phyloP scores from a whole-genome alignment of 163 green algal species.

The Chlamydomonas reinhardtii region DNA sequence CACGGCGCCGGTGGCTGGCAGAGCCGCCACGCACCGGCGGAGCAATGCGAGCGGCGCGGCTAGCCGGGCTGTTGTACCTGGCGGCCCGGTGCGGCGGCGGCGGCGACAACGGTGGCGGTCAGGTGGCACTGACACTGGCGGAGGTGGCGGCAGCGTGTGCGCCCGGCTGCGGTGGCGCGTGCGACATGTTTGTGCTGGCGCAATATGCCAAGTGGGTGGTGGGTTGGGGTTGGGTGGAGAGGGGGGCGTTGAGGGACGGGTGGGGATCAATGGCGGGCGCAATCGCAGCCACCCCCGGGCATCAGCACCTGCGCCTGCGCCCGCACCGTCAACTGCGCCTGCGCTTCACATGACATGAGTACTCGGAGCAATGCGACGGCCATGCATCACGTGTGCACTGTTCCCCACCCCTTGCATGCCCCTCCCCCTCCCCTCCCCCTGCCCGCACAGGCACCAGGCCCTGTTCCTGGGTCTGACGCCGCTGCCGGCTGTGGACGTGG shows the following conservation, averaged over 20 bases:
- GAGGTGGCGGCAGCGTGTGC: slow-evolving; percentile 26
- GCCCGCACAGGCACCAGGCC: slow-evolving; percentile 4
- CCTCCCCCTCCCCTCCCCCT: not conserved
- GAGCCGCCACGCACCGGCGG: not conserved
- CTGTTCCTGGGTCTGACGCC: slow-evolving; percentile 20
- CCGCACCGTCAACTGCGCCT: too few relatives aligned
- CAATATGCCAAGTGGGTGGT: slow-evolving; percentile 5
- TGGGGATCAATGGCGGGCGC: too few relatives aligned
- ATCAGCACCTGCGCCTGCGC: too few relatives aligned
- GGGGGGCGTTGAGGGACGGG: not conserved
- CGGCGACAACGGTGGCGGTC: too few relatives aligned
- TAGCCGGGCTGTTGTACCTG: slow-evolving; percentile 25
- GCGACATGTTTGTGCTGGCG: slow-evolving; percentile 9
- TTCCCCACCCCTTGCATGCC: not conserved
- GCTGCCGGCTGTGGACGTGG: slow-evolving; percentile 24
- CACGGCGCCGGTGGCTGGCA: not conserved
- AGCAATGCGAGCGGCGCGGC: not conserved
- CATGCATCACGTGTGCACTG: too few relatives aligned
- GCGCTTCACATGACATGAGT: too few relatives aligned
- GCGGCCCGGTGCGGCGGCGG: not conserved
- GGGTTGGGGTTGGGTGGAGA: not conserved
- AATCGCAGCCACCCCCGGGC: too few relatives aligned
- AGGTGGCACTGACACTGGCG: not conserved
- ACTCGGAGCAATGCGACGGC: too few relatives aligned
- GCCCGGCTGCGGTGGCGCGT: too few relatives aligned